These are phyloP conservation scores for Aphanomyces euteiches DNA, from an alignment of 352 stramenopile genomes.

Conservation along the genomic window DNA sequence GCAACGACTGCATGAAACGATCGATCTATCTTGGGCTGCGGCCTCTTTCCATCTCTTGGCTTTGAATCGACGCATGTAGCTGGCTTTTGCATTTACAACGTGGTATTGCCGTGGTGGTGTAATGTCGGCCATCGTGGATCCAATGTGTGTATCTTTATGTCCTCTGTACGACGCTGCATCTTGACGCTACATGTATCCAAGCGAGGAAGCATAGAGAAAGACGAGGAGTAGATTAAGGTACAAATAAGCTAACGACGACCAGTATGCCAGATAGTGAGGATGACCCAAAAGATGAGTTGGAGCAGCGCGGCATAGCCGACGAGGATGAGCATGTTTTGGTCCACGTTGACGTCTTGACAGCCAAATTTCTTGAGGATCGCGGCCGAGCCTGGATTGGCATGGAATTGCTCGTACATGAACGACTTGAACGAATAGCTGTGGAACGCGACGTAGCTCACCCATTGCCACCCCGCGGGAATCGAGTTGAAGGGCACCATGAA, in stretches of 20 bases:
- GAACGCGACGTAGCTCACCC: slow-evolving; percentile 55
- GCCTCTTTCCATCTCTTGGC: too few relatives aligned
- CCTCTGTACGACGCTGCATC: background rate
- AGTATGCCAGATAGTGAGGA: slow-evolving; percentile 58
- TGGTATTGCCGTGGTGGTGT: too few relatives aligned
- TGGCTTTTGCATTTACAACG: background rate
- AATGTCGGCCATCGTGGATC: too few relatives aligned
- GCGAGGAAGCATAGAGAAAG: background rate
- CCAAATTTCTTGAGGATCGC: background rate
- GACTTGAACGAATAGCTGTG: slow-evolving; percentile 53
- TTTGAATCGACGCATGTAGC: too few relatives aligned
- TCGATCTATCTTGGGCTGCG: too few relatives aligned
- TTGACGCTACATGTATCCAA: background rate
- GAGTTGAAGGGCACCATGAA: slow-evolving; percentile 45
- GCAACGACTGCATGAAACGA: too few relatives aligned
- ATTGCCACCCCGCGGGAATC: slow-evolving; percentile 47
- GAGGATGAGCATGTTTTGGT: slow-evolving; percentile 30
- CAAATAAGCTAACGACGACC: slow-evolving; percentile 41
- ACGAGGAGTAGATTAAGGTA: background rate
- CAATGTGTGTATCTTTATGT: background rate
- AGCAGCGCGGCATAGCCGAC: slow-evolving; percentile 32
- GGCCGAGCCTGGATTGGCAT: slow-evolving; percentile 20
- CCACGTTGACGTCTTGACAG: background rate
- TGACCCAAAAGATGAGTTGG: slow-evolving; percentile 42
- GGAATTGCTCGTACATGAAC: slow-evolving; percentile 52